These are phyloP conservation scores for Monilinia fructicola DNA, from an alignment of 2,329 filamentous ascomycete species.

Conservation along the genomic window DNA sequence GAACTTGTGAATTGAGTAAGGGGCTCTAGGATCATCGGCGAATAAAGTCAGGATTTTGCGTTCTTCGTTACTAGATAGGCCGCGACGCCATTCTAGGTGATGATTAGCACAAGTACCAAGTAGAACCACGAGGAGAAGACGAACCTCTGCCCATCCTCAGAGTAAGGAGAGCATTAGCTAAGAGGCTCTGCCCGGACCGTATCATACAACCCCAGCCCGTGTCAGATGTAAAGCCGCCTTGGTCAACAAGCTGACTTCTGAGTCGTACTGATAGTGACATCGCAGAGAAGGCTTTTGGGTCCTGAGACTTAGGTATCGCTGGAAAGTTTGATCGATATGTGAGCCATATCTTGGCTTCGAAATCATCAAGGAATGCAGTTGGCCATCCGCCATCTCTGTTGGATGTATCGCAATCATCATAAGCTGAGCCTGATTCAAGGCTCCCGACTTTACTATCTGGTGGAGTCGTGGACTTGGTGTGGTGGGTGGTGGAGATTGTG, in stretches of 20 bases:
- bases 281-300: conserved; percentile 66
- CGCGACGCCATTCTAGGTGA: conserved; percentile 71
- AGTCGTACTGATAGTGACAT: conserved; percentile 84
- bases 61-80: conserved; percentile 59
- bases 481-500: too few relatives aligned
- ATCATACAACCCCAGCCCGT: conserved; percentile 99
- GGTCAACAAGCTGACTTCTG: conserved; percentile 75
- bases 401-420: conserved; percentile 32
- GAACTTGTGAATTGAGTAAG: conserved; percentile 94
- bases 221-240: conserved; percentile 84
- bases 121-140: conserved; percentile 17
- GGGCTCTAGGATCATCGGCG: conserved; percentile 79
- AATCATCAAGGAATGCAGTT: conserved; percentile 80
- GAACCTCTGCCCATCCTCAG: conserved; percentile 76
- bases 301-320: conserved; percentile 74
- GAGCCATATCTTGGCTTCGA: conserved; percentile 93
- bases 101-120: conserved; percentile 16
- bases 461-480: conserved; percentile 34
- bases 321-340: conserved; percentile 89
- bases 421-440: conserved; percentile 35
- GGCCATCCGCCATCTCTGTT: conserved; percentile 67
- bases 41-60: conserved; percentile 75
- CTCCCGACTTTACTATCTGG: conserved; percentile 40
- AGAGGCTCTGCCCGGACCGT: conserved; percentile 85
- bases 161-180: conserved; percentile 80